Percentiles rank a stretch among this genome's conserved stretches.
These are phyloP conservation scores for Alternaria angustiovoidea DNA, from an alignment of 2,329 filamentous ascomycete species.

Conservation along the genomic window DNA sequence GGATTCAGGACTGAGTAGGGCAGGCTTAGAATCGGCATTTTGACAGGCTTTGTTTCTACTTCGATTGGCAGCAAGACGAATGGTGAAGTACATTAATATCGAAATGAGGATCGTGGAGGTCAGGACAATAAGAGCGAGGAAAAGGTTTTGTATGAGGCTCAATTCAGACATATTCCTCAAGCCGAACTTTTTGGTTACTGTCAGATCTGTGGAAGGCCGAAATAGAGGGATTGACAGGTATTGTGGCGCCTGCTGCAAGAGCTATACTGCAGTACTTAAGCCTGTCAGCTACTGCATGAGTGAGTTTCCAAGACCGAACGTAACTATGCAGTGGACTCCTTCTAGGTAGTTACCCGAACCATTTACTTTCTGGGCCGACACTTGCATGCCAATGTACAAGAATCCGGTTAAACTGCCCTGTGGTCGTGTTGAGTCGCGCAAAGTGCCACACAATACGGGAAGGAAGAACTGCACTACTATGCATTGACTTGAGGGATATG, in stretches of 20 bases:
- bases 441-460: slow-evolving; percentile 6
- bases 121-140: slow-evolving; percentile 26
- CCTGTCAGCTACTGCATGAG: neutral
- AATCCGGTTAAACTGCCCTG: slow-evolving; percentile 2
- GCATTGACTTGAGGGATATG: slow-evolving; percentile 5
- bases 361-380: neutral
- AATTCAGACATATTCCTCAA: slow-evolving; percentile 6
- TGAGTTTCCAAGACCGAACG: neutral
- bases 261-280: slow-evolving; percentile 21
- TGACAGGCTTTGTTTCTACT: neutral
- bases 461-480: slow-evolving; percentile 5
- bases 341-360: neutral
- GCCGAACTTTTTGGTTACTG: neutral
- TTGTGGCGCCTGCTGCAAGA: slow-evolving; percentile 13
- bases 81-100: slow-evolving; percentile 25
- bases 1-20: slow-evolving; percentile 8
- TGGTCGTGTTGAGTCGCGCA: slow-evolving; percentile 1
- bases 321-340: neutral
- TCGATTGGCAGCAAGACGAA: slow-evolving; percentile 18
- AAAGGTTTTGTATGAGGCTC: slow-evolving; percentile 10
- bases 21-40: neutral
- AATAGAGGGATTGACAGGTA: slow-evolving; percentile 1
- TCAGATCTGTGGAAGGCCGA: neutral
- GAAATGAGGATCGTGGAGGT: slow-evolving; percentile 22
- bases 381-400: neutral